These are phyloP conservation scores for Alternaria consortialis DNA, from an alignment of 2,329 filamentous ascomycete genomes.

Conservation along the genomic window DNA sequence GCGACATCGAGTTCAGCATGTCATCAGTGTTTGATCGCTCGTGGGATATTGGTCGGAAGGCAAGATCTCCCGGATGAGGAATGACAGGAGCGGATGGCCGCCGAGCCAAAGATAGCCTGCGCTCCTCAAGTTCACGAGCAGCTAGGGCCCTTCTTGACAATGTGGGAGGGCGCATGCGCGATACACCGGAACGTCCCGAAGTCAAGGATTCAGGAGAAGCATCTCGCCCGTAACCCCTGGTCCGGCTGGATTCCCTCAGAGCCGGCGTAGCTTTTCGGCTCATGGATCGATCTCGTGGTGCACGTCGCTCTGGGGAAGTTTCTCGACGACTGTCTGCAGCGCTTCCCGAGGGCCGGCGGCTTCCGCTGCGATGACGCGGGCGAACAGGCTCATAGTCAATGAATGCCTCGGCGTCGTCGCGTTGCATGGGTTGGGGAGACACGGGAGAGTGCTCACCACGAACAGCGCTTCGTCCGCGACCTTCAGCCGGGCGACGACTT, in stretches of 20 bases:
- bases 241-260: conserved; percentile 44
- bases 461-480: conserved; percentile 48
- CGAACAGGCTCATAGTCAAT: conserved; percentile 70
- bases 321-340: conserved; percentile 56
- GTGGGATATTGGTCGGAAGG: conserved; percentile 42
- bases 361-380: conserved; percentile 62
- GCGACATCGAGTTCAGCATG: conserved; percentile 47
- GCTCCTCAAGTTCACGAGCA: conserved; percentile 86
- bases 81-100: conserved; percentile 83
- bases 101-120: conserved; percentile 78
- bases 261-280: conserved; percentile 45
- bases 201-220: conserved; percentile 48
- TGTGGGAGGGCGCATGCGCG: conserved; percentile 36
- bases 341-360: conserved; percentile 58
- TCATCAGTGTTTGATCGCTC: conserved; percentile 54
- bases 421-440: conserved; percentile 79
- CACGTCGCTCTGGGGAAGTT: conserved; percentile 55
- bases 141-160: conserved; percentile 56
- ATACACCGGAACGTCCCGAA: conserved; percentile 42
- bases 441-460: conserved; percentile 72
- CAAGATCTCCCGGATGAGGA: conserved; percentile 71
- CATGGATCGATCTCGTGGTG: conserved; percentile 48
- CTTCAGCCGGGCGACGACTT: conserved; percentile 47
- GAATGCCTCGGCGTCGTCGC: conserved; percentile 62
- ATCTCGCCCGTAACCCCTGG: conserved; percentile 45